phyloP scores from a whole-genome alignment of 768 basidiomycete genomes.

The Psilocybe cubensis region DNA sequence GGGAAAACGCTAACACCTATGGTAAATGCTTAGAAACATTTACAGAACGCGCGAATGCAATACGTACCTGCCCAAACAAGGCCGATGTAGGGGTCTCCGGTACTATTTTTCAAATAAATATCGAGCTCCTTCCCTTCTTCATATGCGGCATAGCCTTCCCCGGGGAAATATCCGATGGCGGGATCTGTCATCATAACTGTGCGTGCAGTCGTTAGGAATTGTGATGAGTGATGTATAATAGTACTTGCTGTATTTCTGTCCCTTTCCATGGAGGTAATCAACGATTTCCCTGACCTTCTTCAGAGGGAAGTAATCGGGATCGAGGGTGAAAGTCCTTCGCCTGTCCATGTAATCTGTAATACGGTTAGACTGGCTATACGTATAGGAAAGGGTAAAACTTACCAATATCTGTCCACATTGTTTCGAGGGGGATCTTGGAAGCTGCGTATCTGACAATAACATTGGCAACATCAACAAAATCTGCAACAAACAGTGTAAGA shows the following conservation, averaged over 20 bases:
- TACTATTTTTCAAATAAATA: conserved; percentile 63
- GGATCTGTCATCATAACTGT: conserved; percentile 78
- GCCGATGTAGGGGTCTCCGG: conserved; percentile 59
- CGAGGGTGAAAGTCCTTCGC: conserved; percentile 67
- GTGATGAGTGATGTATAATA: background rate
- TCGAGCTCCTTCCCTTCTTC: conserved; percentile 55
- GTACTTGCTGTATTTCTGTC: conserved; percentile 59
- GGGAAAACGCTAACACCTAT: conserved; percentile 60
- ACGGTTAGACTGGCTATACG: background rate
- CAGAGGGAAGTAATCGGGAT: conserved; percentile 70
- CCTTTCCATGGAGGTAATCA: conserved; percentile 57
- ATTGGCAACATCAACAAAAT: conserved; percentile 61
- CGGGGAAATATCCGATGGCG: conserved; percentile 58
- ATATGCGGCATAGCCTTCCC: conserved; percentile 52
- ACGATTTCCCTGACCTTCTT: conserved; percentile 66
- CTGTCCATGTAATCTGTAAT: conserved; percentile 66
- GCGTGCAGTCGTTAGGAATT: background rate
- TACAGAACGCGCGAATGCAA: background rate
- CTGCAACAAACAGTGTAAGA: conserved; percentile 30
- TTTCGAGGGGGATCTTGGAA: conserved; percentile 69
- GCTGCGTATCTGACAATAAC: conserved; percentile 66
- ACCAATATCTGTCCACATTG: conserved; percentile 84
- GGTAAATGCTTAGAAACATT: background rate
- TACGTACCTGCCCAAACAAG: conserved; percentile 65
- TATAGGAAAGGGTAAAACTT: background rate